Base-by-base conservation (phyloP, 2,329 filamentous ascomycete genomes). In the Coniochaeta sp. region DNA sequence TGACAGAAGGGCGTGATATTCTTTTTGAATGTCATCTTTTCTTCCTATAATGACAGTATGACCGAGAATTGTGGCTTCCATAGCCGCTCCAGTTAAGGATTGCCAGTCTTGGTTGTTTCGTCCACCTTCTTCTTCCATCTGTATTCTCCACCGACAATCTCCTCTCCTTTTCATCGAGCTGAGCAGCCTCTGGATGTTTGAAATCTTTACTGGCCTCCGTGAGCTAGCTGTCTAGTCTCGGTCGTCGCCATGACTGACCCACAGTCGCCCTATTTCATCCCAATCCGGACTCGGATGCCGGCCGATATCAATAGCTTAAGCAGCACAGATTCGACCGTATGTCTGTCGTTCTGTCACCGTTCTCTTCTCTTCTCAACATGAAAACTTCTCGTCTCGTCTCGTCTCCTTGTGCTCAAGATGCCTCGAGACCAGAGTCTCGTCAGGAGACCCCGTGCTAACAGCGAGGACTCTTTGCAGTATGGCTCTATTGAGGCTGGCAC, bases 201-300 rank as follows among this genome's bases (percentile, higher is more conserved):
- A 52, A 24, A 5, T 26, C 12, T 8, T 24, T 22, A n/a, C 22
- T 24, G 24, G 22, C 24, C 47, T 52, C 47, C 47, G 5, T 30
- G 22, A 28, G 24, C 47, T 52, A 52, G 26, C 14, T 28, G 2
- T 38, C 42, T 58, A 36, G 38, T 47, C 38, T 32, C 36, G 28
- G 24, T 47, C 55, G 34, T n/a, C 38, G 55, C n/a, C 66, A 80
- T 80, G 77, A 72, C 71, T 60, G 74, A 77, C 59, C 72, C 75
- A 54, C 64, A 65, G 14, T 36, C 54, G 30, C 54, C 75, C 62
- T 76, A 80, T 17, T 85, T 84, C 67, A 74, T 83, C 60, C 82
- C 81, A 50, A 79, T 84, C 66, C 77, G 78, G 67, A 78, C 81
- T 59, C 74, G 79, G 66, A 72, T 75, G 63, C 77, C 80, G 52